A percentile compares a stretch with the other conserved stretches of the same genome.
Conservation (phyloP, 2,329 filamentous ascomycete genomes). For the Nigrograna mackinnonii region DNA sequence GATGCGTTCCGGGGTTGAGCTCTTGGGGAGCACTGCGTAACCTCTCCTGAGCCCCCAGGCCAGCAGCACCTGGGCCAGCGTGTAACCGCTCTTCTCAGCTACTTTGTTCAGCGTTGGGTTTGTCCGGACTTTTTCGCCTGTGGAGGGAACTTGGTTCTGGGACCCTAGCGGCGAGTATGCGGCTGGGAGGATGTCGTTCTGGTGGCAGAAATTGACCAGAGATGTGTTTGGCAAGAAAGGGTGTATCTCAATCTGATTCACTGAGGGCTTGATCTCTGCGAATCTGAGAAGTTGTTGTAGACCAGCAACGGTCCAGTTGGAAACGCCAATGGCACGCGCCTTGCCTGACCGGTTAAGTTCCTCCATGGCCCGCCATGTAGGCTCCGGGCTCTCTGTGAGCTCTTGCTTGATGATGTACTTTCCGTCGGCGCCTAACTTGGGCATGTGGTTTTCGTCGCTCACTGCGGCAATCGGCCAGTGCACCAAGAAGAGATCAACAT, state of each 20-base stretch:
- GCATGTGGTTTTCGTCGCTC: slow-evolving; percentile 55
- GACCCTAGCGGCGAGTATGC: slow-evolving; percentile 72
- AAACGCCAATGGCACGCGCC: slow-evolving; percentile 70
- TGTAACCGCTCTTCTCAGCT: slow-evolving; percentile 73
- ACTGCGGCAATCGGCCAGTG: slow-evolving; percentile 61
- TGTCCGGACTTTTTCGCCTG: slow-evolving; percentile 70
- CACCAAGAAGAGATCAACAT: slow-evolving; percentile 72
- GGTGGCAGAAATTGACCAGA: slow-evolving; percentile 61
- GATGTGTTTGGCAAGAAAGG: slow-evolving; percentile 71
- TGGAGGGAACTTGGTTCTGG: slow-evolving; percentile 70
- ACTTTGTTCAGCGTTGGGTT: slow-evolving; percentile 69
- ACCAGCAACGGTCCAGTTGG: slow-evolving; percentile 71
- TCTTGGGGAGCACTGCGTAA: slow-evolving; percentile 46
- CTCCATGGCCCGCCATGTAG: slow-evolving; percentile 71
- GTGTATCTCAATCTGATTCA: slow-evolving; percentile 77
- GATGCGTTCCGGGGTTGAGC: slow-evolving; percentile 44
- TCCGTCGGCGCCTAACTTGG: slow-evolving; percentile 58
- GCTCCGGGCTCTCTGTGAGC: slow-evolving; percentile 68
- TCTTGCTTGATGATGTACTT: slow-evolving; percentile 67
- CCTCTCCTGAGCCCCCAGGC: slow-evolving; percentile 82
- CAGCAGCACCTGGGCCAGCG: slow-evolving; percentile 79
- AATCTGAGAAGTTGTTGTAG: slow-evolving; percentile 69
- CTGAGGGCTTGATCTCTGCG: slow-evolving; percentile 68
- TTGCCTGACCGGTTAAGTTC: slow-evolving; percentile 63
- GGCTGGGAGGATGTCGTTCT: slow-evolving; percentile 63